A percentile compares a stretch with the other conserved stretches of the same genome.
phyloP scores from a whole-genome alignment of 192 early-diverging fungal genomes.

The Backusella macrospora region DNA sequence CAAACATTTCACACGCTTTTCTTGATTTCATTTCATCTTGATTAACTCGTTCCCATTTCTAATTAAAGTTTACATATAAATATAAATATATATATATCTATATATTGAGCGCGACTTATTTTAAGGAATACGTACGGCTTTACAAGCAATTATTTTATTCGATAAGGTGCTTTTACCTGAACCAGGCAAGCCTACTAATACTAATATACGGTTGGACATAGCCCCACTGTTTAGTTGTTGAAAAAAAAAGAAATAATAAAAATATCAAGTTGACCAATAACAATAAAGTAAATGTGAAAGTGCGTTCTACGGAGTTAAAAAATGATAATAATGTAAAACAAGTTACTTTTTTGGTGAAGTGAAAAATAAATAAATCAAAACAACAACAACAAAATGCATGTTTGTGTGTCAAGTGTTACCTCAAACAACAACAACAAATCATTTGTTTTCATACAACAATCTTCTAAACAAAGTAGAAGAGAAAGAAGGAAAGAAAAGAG shows the following conservation, averaged over 20 bases:
- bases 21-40: slow-evolving; percentile 76
- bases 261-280: slow-evolving; percentile 18
- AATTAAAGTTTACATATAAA: not conserved
- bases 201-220: slow-evolving; percentile 46
- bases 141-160: slow-evolving; percentile 45
- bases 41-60: slow-evolving; percentile 67
- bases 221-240: not conserved
- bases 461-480: too few species aligned
- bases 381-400: not conserved
- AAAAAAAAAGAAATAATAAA: slow-evolving; percentile 2
- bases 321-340: slow-evolving; percentile 10
- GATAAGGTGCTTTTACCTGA: slow-evolving; percentile 78
- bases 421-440: too few species aligned
- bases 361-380: too few species aligned
- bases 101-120: too few species aligned
- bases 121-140: slow-evolving; percentile 27
- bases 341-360: slow-evolving; percentile 5
- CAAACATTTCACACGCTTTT: slow-evolving; percentile 58
- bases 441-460: too few species aligned
- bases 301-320: slow-evolving; percentile 22
- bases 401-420: not conserved
- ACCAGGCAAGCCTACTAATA: slow-evolving; percentile 76
- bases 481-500: not conserved
- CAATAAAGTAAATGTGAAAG: slow-evolving; percentile 10
- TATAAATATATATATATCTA: too few species aligned